A percentile compares a stretch with the other conserved stretches of the same genome.
Evolutionary conservation across 805 yeast genomes (phyloP).

Genomic region (Yarrowia sp.): DNA sequence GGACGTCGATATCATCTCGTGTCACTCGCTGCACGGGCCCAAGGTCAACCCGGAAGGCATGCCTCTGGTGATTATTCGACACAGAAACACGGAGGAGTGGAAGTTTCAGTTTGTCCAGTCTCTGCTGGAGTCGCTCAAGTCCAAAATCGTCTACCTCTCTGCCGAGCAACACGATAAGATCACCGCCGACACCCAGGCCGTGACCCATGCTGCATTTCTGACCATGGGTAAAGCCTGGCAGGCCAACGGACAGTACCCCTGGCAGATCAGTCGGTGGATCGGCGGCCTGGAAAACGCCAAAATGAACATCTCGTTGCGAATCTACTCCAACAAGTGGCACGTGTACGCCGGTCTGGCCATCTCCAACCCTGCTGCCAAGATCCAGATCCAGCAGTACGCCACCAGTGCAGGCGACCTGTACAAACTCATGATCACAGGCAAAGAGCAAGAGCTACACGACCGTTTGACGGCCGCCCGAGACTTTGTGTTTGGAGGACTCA

Average conservation of each 20-base stretch:
- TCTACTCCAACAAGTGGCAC: conserved; percentile 95
- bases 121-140: conserved; percentile 73
- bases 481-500: conserved; percentile 72
- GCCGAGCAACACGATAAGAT: conserved; percentile 93
- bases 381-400: conserved; percentile 88
- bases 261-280: conserved; percentile 81
- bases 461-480: conserved; percentile 72
- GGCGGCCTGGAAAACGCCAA: conserved; percentile 98
- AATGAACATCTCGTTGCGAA: conserved; percentile 88
- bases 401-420: conserved; percentile 82
- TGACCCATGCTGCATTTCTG: conserved; percentile 95
- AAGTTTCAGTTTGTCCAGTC: conserved; percentile 63
- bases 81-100: conserved; percentile 64
- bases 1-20: conserved; percentile 82
- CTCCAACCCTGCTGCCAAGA: conserved; percentile 92
- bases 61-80: conserved; percentile 85
- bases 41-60: conserved; percentile 87
- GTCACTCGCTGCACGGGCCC: conserved; percentile 96
- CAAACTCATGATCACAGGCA: conserved; percentile 78
- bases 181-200: conserved; percentile 98
- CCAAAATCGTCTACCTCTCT: conserved; percentile 75
- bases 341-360: conserved; percentile 98
- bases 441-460: conserved; percentile 60
- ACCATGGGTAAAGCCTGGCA: conserved; percentile 98
- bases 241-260: conserved; percentile 81